Evolutionary conservation across 2,329 filamentous ascomycete species (phyloP), one percentile per base, ranked within the genome.

Genomic region (Trichothecium roseum): DNA sequence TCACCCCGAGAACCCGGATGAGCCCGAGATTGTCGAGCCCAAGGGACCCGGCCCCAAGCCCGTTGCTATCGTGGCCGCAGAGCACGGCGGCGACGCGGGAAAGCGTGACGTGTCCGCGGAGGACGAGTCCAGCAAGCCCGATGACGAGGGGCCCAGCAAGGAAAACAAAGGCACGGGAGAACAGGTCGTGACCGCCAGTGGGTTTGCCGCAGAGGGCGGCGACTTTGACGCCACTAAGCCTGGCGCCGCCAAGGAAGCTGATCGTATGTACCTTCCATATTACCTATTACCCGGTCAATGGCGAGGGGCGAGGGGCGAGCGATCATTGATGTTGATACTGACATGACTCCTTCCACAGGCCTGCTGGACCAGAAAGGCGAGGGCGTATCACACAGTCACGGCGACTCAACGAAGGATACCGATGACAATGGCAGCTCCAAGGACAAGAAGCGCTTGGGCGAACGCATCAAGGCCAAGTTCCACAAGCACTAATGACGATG

Each of bases 401-500:
- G 8, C 16, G 18, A 2, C 12, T n/a, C 4, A 13, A 17, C 14
- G 9, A 18, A 32, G 30, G 18, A 16, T 8, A 32, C 4, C 16
- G 18, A 17, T 16, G 14, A 15, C 5, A 7, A 8, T 16, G 12
- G 18, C 30, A 33, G 28, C 7, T 7, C 16, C 22, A 38, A 33
- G 24, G 59, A 60, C 37, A 74, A 75, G 57, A 63, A 61, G 31
- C 69, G 69, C 42, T 50, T 81, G 28, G 67, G 68, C 40, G 66
- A 78, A 38, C 80, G 79, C 61, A 72, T 84, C 56, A 84, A 82
- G 69, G 68, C 71, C 37, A 83, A 82, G 63, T 57, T 83, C 40
- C 77, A 81, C 56, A 59, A 27, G 22, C 36, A 38, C 32, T 38
- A 30, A 38, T n/a, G n/a, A n/a, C n/a, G n/a, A n/a, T n/a, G n/a